Evolutionary conservation across 2,329 filamentous ascomycete species (phyloP).

Genomic region (Boeremia lycopersici): DNA sequence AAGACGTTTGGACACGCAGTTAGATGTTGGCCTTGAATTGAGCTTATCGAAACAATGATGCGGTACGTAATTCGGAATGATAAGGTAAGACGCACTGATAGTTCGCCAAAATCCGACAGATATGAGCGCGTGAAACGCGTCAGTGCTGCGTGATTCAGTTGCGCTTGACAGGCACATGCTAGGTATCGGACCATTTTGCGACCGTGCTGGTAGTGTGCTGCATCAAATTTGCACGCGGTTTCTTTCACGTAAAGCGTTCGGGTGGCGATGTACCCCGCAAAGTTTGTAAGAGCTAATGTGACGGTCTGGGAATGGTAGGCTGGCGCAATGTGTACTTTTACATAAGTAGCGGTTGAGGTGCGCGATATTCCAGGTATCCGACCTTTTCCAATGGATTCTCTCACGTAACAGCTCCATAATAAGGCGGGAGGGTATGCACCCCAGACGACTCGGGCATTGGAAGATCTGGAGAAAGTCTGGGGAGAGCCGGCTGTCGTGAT

Average conservation of each 20-base stretch:
- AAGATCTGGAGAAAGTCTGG: constrained; percentile 13
- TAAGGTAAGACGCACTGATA: neutral
- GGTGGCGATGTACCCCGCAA: neutral
- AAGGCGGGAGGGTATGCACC: constrained; percentile 15
- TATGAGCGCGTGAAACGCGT: constrained; percentile 3
- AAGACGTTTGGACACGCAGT: neutral
- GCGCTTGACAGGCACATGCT: neutral
- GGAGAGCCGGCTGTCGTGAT: constrained; percentile 2
- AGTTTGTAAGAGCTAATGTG: neutral
- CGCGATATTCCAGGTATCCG: neutral
- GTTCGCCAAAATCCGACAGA: neutral
- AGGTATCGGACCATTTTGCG: neutral
- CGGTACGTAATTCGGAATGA: neutral
- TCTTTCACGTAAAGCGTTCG: constrained; percentile 4
- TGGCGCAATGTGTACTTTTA: neutral
- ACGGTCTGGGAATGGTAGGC: neutral
- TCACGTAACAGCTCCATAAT: constrained; percentile 20
- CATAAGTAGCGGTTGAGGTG: neutral
- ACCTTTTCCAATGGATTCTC: constrained; percentile 1
- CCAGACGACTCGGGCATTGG: neutral
- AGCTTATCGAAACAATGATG: neutral
- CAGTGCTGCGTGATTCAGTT: neutral
- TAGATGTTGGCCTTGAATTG: neutral
- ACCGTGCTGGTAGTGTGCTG: neutral
- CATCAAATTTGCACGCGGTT: neutral